These are phyloP conservation scores for Boletus insuetus DNA, from an alignment of 768 basidiomycete genomes.

Conservation along the genomic window DNA sequence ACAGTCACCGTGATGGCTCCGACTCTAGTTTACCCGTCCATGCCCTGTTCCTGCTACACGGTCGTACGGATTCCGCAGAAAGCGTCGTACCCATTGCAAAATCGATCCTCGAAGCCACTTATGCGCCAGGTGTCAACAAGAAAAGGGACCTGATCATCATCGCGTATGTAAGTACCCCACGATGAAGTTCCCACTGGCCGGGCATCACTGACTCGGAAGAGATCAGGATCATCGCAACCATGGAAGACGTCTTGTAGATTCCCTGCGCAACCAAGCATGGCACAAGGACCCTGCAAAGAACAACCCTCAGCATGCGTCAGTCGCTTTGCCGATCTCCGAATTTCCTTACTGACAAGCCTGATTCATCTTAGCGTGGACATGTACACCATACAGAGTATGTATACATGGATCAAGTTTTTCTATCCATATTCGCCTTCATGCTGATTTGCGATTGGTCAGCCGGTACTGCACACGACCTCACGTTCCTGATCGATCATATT, in stretches of 20 bases:
- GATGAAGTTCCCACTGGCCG: neutral
- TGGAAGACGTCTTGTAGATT: conserved; percentile 26
- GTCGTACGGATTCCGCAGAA: conserved; percentile 16
- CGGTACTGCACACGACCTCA: conserved; percentile 74
- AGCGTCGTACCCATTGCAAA: conserved; percentile 16
- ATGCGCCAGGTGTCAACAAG: conserved; percentile 9
- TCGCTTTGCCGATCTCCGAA: neutral
- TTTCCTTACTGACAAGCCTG: conserved; percentile 1
- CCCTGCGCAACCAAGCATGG: conserved; percentile 26
- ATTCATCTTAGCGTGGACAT: conserved; percentile 24
- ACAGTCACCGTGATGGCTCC: conserved; percentile 17
- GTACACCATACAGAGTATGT: conserved; percentile 33
- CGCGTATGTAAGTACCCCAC: conserved; percentile 22
- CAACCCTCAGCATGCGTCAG: conserved; percentile 31
- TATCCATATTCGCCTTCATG: neutral
- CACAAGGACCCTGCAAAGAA: conserved; percentile 18
- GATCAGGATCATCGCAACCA: conserved; percentile 33
- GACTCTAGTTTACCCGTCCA: conserved; percentile 23
- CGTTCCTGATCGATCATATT: conserved; percentile 78
- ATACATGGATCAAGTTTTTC: neutral
- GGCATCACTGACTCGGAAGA: neutral
- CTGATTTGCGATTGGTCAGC: conserved; percentile 17
- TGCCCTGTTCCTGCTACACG: conserved; percentile 29
- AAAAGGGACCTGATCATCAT: conserved; percentile 29
- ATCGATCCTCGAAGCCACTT: conserved; percentile 22